Conservation (phyloP, 345 rosid species). For the Aquilaria yunnanensis region DNA sequence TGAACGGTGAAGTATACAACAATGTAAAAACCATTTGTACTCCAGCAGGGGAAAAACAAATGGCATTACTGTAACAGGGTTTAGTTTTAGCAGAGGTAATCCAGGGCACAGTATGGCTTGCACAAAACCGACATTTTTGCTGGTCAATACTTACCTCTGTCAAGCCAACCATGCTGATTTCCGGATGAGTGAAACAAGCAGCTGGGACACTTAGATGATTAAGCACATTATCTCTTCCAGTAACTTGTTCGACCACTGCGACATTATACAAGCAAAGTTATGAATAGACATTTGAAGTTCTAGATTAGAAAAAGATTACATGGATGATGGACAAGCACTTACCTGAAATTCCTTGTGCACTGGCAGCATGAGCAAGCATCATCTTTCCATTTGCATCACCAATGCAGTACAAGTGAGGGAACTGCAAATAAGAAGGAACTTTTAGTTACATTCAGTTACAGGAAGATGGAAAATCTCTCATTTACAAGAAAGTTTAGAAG, state of each 20-base stretch:
- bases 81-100: too few relatives aligned
- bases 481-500: constrained; percentile 15
- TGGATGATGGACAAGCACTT: constrained; percentile 1
- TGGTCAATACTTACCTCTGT: constrained; percentile 60
- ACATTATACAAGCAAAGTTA: constrained; percentile 3
- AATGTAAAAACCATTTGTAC: background rate
- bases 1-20: background rate
- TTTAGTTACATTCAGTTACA: constrained; percentile 5
- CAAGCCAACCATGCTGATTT: constrained; percentile 98
- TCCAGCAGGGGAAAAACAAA: background rate
- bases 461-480: background rate
- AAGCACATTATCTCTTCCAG: constrained; percentile 87
- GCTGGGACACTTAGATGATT: constrained; percentile 96
- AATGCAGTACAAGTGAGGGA: constrained; percentile 84
- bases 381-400: constrained; percentile 98
- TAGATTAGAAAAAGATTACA: background rate
- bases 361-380: constrained; percentile 99
- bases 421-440: constrained; percentile 33
- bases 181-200: constrained; percentile 99
- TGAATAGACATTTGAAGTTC: constrained; percentile 2
- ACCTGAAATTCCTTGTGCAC: constrained; percentile 99
- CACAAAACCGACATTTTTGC: background rate
- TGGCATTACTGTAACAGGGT: too few relatives aligned
- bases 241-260: constrained; percentile 92
- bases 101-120: too few relatives aligned